A percentile compares a stretch with the other conserved stretches of the same genome.
Conservation (phyloP, 345 rosid species). For the Populus nigra region DNA sequence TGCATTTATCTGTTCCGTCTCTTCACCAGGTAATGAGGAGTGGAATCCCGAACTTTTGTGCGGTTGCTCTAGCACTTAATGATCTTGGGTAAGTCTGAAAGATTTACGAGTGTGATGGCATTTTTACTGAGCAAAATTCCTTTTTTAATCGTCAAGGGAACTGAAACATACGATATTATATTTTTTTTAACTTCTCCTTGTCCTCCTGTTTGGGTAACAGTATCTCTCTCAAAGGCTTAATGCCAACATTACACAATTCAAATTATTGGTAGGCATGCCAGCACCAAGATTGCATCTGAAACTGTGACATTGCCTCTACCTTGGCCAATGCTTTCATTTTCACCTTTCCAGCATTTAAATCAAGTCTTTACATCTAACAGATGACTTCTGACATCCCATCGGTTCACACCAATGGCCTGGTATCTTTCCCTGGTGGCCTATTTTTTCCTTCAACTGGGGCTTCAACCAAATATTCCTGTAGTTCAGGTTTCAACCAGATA, state of each 20-base stretch:
- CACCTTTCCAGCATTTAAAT: not conserved
- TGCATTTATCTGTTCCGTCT: slow-evolving; percentile 1
- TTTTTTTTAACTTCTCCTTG: not conserved
- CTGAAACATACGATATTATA: not conserved
- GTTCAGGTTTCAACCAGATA: not conserved
- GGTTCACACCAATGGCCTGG: not conserved
- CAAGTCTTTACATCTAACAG: not conserved
- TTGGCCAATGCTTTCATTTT: not conserved
- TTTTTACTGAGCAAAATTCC: not conserved
- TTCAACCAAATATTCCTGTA: not conserved
- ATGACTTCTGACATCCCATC: not conserved
- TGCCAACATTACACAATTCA: not conserved
- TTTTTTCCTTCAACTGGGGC: not conserved
- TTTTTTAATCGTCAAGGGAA: not conserved
- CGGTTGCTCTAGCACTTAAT: slow-evolving; percentile 80
- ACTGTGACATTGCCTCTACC: not conserved
- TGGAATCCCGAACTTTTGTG: slow-evolving; percentile 91
- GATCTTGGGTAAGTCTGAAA: slow-evolving; percentile 66
- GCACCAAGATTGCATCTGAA: not conserved
- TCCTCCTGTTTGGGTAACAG: not conserved
- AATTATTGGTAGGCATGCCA: not conserved
- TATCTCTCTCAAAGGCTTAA: not conserved
- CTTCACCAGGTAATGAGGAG: slow-evolving; percentile 72
- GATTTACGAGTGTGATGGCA: not conserved
- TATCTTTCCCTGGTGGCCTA: not conserved